Base-by-base conservation (phyloP, 306 rosid species). In the Acacia melanoxylon region DNA sequence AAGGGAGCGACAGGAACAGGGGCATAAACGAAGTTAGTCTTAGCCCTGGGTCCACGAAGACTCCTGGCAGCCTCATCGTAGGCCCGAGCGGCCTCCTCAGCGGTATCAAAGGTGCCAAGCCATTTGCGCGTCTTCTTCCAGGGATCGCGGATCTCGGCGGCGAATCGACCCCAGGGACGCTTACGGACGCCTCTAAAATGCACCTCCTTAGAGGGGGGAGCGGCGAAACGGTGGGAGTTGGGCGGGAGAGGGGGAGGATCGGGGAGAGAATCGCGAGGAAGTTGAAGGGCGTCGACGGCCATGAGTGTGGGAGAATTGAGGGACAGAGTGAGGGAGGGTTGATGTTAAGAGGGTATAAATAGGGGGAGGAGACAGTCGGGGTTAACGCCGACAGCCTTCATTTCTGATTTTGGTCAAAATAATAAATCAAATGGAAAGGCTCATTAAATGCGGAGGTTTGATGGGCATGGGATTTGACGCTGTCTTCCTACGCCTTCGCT, bases 31-130 rank as follows among this genome's bases (percentile, higher is more conserved):
- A 92, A 92, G 87, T 92, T 92, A 19, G 97, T 92, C 80, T 88
- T 90, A 10, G 97, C 94, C 74, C 80, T 87, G 40, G 88, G 69
- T 19, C 97, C 97, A 6, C 94, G 90, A 80, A 92, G 90, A 17
- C 44, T 56, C 13, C 86, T 78, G 3, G 95, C 93, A 6, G 95
- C 95, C 20, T 83, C 69, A 76, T 91, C 95, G 80, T 91, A 91
- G 10, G 95, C 95, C 71, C 83, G 80, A 37, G 95, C 95, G 8
- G 95, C 95, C 27, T 91, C 88, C 86, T 88, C 91, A 16, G 95
- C 95, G 6, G 95, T 91, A 69, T 89, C 90, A 16, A 88, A 89
- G 68, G 95, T 91, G 10, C 95, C 93, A 10, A 91, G 95, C 95
- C 95, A 91, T 78, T 86, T 89, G 33, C 95, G 86, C 45, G 91